Base-by-base conservation (phyloP, 768 basidiomycete species). In the Xerocomus potaroensis region DNA sequence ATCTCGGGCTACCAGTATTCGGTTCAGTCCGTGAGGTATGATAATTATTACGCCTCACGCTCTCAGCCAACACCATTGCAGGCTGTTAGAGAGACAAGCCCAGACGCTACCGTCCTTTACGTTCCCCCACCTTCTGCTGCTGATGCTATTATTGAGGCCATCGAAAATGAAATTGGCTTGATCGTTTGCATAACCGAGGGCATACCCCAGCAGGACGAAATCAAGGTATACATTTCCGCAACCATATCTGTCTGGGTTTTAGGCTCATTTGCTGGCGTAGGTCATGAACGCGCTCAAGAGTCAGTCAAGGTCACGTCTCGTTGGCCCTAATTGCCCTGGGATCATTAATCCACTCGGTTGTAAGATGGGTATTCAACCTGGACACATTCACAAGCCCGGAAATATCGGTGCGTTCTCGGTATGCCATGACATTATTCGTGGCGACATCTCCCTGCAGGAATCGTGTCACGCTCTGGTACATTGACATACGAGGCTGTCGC, bases 131-230 rank as follows among this genome's bases (percentile, higher is more conserved):
- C 94, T 4, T 77, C 78, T 41, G 95, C 95, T 16, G 96, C 91
- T 23, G 94, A 95, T 55, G 96, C 96, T 33, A 97, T 99, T 66
- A 84, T 99, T 45, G 96, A 99, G 69, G 96, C 96, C 29, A 97
- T 99, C 59, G 96, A 98, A 68, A 91, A 90, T 58, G 96, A 99
- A 69, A 94, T 99, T 74, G 83, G 86, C 15, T 72, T 99, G 49
- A 99, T 99, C 73, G 96, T 99, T 38, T 94, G 93, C 65, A 89
- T 99, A 58, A 99, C 96, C 11, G 96, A 99, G 69, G 96, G 96
- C 33, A 99, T 99, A 58, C 96, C 96, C 14, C 96, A 99, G 65
- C 77, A 84, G 8, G 96, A 99, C 65, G 95, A 99, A 74, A 92
- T 99, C 66, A 81, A 79, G 67, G 91, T 90, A 36, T 41, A 79